Percentiles rank a stretch among this genome's conserved stretches.
phyloP scores from a whole-genome alignment of 768 basidiomycete genomes.

The Trametes coccinea region DNA sequence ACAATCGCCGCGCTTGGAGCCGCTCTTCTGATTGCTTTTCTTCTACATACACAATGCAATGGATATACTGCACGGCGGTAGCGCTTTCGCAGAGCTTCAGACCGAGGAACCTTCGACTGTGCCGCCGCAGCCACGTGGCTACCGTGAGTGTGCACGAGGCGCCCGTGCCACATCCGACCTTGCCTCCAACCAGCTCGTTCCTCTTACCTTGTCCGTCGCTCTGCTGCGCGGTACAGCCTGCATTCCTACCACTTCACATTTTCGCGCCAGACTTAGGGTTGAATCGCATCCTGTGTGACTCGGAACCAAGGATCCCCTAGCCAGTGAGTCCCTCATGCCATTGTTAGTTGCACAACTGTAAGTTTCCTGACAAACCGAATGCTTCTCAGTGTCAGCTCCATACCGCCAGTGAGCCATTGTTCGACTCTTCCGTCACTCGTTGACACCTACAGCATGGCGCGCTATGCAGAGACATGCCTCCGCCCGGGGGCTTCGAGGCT shows the following conservation, averaged over 20 bases:
- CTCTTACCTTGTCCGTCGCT: conserved; percentile 11
- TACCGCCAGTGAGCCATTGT: conserved; percentile 59
- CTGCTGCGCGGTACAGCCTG: conserved; percentile 1
- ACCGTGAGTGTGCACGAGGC: conserved; percentile 10
- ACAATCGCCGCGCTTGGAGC: too few species aligned
- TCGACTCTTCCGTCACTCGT: conserved; percentile 15
- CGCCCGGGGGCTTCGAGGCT: conserved; percentile 87
- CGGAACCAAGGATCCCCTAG: conserved; percentile 4
- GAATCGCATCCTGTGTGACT: conserved; percentile 4
- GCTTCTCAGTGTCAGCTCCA: conserved; percentile 52
- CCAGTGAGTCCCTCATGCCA: conserved; percentile 17
- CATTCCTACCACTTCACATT: conserved; percentile 4
- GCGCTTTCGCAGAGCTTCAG: not conserved
- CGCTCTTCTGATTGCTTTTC: too few species aligned
- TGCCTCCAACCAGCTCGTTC: conserved; percentile 16
- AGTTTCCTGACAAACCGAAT: conserved; percentile 16
- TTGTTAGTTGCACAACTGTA: conserved; percentile 3
- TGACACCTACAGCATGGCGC: conserved; percentile 11
- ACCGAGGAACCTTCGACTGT: not conserved
- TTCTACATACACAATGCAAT: too few species aligned
- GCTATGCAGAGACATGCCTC: conserved; percentile 86
- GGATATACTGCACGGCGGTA: not conserved
- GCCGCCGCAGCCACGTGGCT: conserved; percentile 21
- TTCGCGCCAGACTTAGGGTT: not conserved
- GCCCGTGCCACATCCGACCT: conserved; percentile 12